Conservation (phyloP, 495 filamentous ascomycete genomes). For the Aspergillus taichungensis region DNA sequence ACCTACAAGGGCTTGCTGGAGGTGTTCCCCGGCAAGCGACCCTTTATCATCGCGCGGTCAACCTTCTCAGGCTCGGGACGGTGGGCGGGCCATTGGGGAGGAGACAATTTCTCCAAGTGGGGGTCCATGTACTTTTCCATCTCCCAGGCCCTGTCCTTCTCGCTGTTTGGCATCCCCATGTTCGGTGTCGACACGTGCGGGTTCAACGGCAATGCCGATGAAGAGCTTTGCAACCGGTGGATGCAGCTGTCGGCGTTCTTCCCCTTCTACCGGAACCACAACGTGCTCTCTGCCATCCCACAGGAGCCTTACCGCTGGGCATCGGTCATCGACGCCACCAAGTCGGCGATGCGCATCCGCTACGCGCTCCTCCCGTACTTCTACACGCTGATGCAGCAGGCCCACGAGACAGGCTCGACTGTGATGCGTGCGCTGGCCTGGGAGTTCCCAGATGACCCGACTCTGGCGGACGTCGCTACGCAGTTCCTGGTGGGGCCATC, state of each 20-base stretch:
- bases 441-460: constrained; percentile 75
- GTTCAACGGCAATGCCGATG: constrained; percentile 61
- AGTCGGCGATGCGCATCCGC: constrained; percentile 62
- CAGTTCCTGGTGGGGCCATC: constrained; percentile 72
- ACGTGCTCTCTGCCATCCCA: constrained; percentile 47
- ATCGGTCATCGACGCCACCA: constrained; percentile 56
- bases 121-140: constrained; percentile 69
- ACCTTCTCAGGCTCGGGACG: constrained; percentile 76
- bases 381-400: constrained; percentile 69
- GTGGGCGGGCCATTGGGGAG: constrained; percentile 82
- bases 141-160: constrained; percentile 70
- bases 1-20: constrained; percentile 65
- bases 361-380: constrained; percentile 71
- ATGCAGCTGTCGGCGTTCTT: constrained; percentile 83
- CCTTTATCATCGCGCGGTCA: constrained; percentile 79
- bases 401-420: constrained; percentile 58
- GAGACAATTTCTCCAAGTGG: constrained; percentile 68
- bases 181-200: constrained; percentile 80
- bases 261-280: constrained; percentile 85
- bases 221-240: constrained; percentile 77
- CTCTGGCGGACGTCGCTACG: constrained; percentile 54
- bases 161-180: constrained; percentile 80
- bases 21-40: constrained; percentile 57
- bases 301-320: constrained; percentile 77
- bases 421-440: constrained; percentile 76